Evolutionary conservation across 176 grass and related monocot species (phyloP), one percentile per base, ranked within the genome.

Genomic region (Musa beccarii): DNA sequence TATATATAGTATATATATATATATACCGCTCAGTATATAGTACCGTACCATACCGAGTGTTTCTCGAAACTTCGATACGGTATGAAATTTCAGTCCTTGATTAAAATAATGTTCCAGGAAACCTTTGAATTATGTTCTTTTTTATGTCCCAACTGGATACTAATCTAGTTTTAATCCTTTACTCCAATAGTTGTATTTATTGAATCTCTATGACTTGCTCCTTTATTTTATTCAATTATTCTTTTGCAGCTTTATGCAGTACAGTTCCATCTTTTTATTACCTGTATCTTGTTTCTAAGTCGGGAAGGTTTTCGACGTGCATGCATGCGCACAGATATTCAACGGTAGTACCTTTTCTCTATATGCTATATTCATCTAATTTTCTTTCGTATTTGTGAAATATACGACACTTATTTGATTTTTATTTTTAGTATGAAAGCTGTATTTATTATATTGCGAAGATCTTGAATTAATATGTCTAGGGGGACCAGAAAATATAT

Each of bases 191-290:
- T 59, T n/a, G 14, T 54, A 74, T 29, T 59, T 11, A 43, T 59
- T 53, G 3, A n/a, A 28, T 19, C 26, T 66, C 71, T 53, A 59
- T 71, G 1, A 24, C 9, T 71, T 59, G 28, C 19, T 57, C 24
- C 56, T 78, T 22, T 49, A 10, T 78, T 20, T 70, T 19, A 20
- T 81, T 71, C 63, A 63, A 16, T 23, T 76, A 51, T 8, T 55
- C 10, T 25, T 75, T 75, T 66, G 78, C 84, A 99, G 95, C 80
- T 90, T 49, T 99, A 91, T 3, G 81, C 95, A 51, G 80, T 99
- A 71, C 95, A 99, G 61, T 86, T 99, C 87, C 95, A 92, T 82
- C 89, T 99, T 50, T 99, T 94, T 73, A 87, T 99, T 76, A 99
- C 87, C 14, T 85, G 84, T 20, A 75, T 99, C 43, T 87, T 99